Evolutionary conservation across 2,329 filamentous ascomycete species (phyloP).

Genomic region (Alternaria sp.): DNA sequence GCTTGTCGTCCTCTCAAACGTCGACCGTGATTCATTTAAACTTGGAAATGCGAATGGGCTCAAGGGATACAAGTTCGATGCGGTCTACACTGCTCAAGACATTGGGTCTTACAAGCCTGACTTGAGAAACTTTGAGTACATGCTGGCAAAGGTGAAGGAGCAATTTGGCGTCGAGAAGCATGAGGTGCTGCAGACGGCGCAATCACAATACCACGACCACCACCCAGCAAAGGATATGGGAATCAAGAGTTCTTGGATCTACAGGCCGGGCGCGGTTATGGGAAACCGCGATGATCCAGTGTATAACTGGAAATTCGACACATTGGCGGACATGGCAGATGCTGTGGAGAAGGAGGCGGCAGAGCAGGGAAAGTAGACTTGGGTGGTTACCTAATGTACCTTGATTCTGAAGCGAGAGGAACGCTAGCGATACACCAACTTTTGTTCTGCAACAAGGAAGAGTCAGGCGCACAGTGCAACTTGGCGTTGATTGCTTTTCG

Average conservation of each 20-base stretch:
- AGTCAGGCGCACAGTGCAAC: background rate
- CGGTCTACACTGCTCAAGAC: conserved; percentile 73
- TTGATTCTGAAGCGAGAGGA: background rate
- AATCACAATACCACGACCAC: conserved; percentile 73
- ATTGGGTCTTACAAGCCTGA: conserved; percentile 77
- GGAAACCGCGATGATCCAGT: conserved; percentile 56
- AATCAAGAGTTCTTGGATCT: conserved; percentile 71
- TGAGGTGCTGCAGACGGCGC: conserved; percentile 72
- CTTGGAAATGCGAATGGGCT: conserved; percentile 61
- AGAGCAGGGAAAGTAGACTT: conserved; percentile 13
- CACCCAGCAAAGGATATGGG: conserved; percentile 68
- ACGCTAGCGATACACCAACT: conserved; percentile 6
- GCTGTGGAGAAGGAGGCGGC: conserved; percentile 56
- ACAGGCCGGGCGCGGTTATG: conserved; percentile 59
- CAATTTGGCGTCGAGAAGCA: conserved; percentile 66
- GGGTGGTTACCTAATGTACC: background rate
- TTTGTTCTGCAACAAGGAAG: conserved; percentile 6
- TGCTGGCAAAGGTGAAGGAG: conserved; percentile 63
- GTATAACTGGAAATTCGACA: conserved; percentile 64
- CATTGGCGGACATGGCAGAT: conserved; percentile 68
- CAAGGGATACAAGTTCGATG: conserved; percentile 65
- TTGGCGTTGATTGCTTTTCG: background rate
- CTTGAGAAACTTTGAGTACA: conserved; percentile 69
- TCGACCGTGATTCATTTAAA: conserved; percentile 63
- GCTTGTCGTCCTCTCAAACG: conserved; percentile 68